These are phyloP conservation scores for Paramecium caudatum DNA, from an alignment of 73 alveolate species.

Conservation along the genomic window DNA sequence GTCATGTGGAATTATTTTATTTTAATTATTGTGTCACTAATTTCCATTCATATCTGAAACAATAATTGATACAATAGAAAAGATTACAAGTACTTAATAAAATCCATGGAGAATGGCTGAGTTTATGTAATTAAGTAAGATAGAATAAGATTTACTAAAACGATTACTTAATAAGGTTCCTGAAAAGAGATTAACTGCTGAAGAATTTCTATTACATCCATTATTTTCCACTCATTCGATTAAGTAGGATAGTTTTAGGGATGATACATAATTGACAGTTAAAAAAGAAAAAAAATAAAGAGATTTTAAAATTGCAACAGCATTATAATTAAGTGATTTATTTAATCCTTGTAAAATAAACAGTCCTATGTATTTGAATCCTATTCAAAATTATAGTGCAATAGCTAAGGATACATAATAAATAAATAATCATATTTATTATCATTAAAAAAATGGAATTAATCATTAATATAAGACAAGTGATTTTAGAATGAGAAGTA, in stretches of 20 bases:
- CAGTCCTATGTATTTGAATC: conserved; percentile 25
- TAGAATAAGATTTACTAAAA: conserved; percentile 46
- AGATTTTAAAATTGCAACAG: conserved; percentile 35
- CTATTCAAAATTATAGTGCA: background rate
- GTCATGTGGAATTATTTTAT: conserved; percentile 63
- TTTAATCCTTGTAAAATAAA: background rate
- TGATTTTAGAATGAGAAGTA: background rate
- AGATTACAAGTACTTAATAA: background rate
- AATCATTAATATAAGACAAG: background rate
- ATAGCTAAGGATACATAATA: background rate
- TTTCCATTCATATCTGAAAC: conserved; percentile 47
- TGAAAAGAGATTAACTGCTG: conserved; percentile 28
- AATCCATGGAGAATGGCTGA: background rate
- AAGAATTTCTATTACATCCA: conserved; percentile 39
- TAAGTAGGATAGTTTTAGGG: background rate
- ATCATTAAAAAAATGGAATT: conserved; percentile 1
- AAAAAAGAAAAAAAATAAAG: background rate
- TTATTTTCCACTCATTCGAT: background rate
- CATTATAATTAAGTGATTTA: conserved; percentile 12
- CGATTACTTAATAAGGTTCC: conserved; percentile 31
- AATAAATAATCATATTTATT: conserved; percentile 34
- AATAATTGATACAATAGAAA: conserved; percentile 57
- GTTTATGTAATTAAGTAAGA: background rate
- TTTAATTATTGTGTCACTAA: conserved; percentile 32
- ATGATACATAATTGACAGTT: background rate